These are phyloP conservation scores for Scleroderma citrinum DNA, from an alignment of 768 basidiomycete species.

Conservation along the genomic window DNA sequence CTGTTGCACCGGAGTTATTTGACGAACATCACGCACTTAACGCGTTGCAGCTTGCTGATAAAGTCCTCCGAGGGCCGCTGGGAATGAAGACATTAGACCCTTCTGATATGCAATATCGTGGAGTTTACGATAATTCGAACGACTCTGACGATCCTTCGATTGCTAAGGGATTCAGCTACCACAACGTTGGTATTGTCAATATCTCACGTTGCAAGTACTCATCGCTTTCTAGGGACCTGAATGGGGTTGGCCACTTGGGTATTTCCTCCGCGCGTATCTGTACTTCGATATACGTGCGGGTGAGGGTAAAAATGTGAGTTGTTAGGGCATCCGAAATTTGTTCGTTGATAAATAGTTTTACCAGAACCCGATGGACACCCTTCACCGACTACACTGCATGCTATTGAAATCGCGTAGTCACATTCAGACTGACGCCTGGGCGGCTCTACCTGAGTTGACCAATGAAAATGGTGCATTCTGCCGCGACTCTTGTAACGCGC, in stretches of 20 bases:
- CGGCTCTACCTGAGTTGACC: constrained; percentile 89
- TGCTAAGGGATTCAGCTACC: constrained; percentile 94
- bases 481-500: constrained; percentile 91
- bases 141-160: constrained; percentile 77
- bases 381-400: constrained; percentile 74
- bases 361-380: constrained; percentile 63
- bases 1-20: constrained; percentile 94
- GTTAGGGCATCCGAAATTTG: neutral
- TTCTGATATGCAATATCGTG: constrained; percentile 81
- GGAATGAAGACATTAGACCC: constrained; percentile 98
- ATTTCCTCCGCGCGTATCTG: constrained; percentile 90
- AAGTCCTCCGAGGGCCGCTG: constrained; percentile 76
- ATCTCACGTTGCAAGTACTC: constrained; percentile 7
- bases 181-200: constrained; percentile 51
- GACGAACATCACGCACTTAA: constrained; percentile 71
- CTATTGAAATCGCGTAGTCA: constrained; percentile 67
- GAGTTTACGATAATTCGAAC: constrained; percentile 89
- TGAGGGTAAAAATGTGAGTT: constrained; percentile 58
- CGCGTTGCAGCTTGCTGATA: constrained; percentile 76
- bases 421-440: constrained; percentile 81
- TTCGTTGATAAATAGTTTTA: neutral
- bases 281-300: constrained; percentile 76
- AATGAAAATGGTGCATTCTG: constrained; percentile 82
- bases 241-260: constrained; percentile 95
- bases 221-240: constrained; percentile 63